phyloP scores from a whole-genome alignment of 169 alveolate species.

The Amoebophrya sp. region DNA sequence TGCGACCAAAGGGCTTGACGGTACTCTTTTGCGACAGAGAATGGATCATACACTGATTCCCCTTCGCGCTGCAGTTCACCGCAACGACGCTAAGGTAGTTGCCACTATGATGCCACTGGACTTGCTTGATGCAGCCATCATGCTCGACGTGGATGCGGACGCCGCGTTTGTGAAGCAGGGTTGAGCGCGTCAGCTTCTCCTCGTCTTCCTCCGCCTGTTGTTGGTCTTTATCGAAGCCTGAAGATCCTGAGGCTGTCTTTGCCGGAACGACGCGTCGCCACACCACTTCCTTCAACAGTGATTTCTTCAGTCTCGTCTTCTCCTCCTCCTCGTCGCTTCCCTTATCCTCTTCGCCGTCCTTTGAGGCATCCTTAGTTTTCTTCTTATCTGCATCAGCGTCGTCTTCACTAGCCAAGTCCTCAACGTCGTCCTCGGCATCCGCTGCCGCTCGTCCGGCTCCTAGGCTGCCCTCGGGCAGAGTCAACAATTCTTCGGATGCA shows the following conservation, averaged over 20 bases:
- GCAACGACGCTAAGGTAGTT: constrained; percentile 14
- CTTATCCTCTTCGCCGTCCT: too few species aligned
- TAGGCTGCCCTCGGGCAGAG: neutral
- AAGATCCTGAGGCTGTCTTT: neutral
- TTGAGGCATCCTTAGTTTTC: neutral
- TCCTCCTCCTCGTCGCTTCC: neutral
- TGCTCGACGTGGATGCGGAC: constrained; percentile 34
- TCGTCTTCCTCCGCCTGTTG: neutral
- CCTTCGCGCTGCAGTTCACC: neutral
- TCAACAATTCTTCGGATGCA: neutral
- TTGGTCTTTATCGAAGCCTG: neutral
- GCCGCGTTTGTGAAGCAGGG: neutral
- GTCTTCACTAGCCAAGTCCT: neutral
- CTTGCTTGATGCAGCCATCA: constrained; percentile 35
- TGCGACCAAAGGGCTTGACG: constrained; percentile 33
- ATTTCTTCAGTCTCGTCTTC: neutral
- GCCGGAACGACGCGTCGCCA: neutral
- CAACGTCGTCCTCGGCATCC: neutral
- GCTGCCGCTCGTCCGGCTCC: neutral
- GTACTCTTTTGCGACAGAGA: constrained; percentile 32
- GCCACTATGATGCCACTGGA: constrained; percentile 44
- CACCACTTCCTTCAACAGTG: neutral
- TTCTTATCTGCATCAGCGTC: neutral
- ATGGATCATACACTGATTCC: constrained; percentile 43
- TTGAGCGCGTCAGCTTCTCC: neutral